These are phyloP conservation scores for Cladobotryum mycophilum DNA, from an alignment of 2,329 filamentous ascomycete species.

Conservation along the genomic window DNA sequence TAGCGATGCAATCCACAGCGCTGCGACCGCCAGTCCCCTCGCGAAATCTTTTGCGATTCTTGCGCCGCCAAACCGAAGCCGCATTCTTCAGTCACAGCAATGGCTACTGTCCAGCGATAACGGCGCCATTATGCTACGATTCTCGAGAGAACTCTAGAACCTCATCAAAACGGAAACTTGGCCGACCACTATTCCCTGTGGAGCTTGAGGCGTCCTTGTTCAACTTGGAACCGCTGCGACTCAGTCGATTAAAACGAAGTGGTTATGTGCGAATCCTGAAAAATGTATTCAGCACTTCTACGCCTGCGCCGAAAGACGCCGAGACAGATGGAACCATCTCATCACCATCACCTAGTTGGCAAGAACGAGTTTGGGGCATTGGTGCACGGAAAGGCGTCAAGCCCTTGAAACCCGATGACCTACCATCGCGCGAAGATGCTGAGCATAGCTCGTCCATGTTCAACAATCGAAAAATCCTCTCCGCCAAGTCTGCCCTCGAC, in stretches of 20 bases:
- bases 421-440: conserved; percentile 54
- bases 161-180: background rate
- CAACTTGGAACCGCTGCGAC: conserved; percentile 17
- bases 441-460: conserved; percentile 52
- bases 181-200: conserved; percentile 12
- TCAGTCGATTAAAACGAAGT: conserved; percentile 11
- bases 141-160: background rate
- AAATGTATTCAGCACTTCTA: conserved; percentile 26
- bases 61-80: conserved; percentile 63
- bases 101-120: background rate
- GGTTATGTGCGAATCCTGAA: conserved; percentile 10
- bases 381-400: conserved; percentile 30
- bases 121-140: background rate
- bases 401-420: conserved; percentile 50
- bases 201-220: conserved; percentile 26
- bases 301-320: conserved; percentile 16
- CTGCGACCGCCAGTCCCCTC: conserved; percentile 45
- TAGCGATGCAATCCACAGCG: conserved; percentile 38
- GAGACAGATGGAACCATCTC: conserved; percentile 16
- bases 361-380: conserved; percentile 43
- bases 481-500: conserved; percentile 74
- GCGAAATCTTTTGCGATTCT: conserved; percentile 59
- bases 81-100: conserved; percentile 43
- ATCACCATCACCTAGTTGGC: conserved; percentile 32
- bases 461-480: conserved; percentile 61